These are phyloP conservation scores for Candida arabinofermentans DNA, from an alignment of 805 yeast species.

Conservation along the genomic window DNA sequence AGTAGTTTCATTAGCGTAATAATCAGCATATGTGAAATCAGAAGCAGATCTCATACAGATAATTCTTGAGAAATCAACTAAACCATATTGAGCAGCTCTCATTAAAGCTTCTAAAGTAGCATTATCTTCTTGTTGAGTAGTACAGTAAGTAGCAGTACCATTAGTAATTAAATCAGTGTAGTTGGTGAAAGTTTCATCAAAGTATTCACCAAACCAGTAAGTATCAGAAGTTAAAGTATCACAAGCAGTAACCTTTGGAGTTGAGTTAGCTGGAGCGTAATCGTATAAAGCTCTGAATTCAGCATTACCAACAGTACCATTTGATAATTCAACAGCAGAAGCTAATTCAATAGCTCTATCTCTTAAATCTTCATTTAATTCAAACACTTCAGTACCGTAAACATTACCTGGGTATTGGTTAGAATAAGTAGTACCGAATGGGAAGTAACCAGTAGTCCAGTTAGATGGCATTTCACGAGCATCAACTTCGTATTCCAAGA, in stretches of 20 bases:
- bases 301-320: constrained; percentile 43
- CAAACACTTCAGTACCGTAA: constrained; percentile 65
- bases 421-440: constrained; percentile 49
- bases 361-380: constrained; percentile 54
- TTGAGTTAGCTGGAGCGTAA: constrained; percentile 44
- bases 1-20: constrained; percentile 37
- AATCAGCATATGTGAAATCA: constrained; percentile 47
- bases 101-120: constrained; percentile 58
- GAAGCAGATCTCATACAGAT: constrained; percentile 60
- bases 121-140: constrained; percentile 66
- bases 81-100: constrained; percentile 50
- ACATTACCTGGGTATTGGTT: constrained; percentile 47
- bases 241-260: constrained; percentile 48
- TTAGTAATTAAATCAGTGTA: constrained; percentile 50
- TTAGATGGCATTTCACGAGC: constrained; percentile 44
- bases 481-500: constrained; percentile 55
- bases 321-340: constrained; percentile 36
- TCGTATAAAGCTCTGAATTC: constrained; percentile 46
- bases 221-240: constrained; percentile 59
- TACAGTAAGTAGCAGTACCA: constrained; percentile 54
- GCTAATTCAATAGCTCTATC: constrained; percentile 56
- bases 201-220: constrained; percentile 52
- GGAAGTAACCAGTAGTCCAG: constrained; percentile 61
- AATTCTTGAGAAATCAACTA: constrained; percentile 54
- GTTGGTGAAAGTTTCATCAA: constrained; percentile 47